Evolutionary conservation across 768 basidiomycete genomes (phyloP), one percentile per base, ranked within the genome.

Genomic region (Russula dissimulans): DNA sequence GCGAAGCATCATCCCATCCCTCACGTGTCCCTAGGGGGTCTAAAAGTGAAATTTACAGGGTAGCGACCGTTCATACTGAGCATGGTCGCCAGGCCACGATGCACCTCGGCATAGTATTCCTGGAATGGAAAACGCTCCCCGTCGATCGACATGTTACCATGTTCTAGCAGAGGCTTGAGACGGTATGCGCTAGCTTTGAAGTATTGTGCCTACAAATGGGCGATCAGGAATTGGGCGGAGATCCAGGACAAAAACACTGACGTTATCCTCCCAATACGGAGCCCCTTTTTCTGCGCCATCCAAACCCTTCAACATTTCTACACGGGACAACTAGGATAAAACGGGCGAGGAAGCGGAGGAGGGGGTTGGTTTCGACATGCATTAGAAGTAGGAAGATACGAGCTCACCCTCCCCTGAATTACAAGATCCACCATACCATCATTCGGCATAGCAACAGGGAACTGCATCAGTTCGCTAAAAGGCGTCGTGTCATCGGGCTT

Each of bases 381-480:
- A n/a, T 26, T 50, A 52, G 55, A 54, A 17, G 50, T 15, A 14
- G 48, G 51, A 47, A 56, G 6, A 38, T n/a, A 26, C 71, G 22
- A 46, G 17, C 81, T 41, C 67, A 88, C 91, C 59, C 76, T 64
- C 56, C 81, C 79, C 75, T 91, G 84, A 42, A 80, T 76, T 45
- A 80, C 78, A 45, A 93, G 70, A 66, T 92, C 91, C 54, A 93
- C 83, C 34, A 84, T 70, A 0, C 90, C 89, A 67, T 94, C 89
- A 60, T 87, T 81, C 0, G 89, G 87, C 52, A 86, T 69, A 22
- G 89, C 89, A 4, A 89, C 84, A 0, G 90, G 92, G 68, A 92
- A 94, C 29, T 89, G 83, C 85, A 92, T 86, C 41, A 87, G 77
- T 59, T 87, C 85, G 17, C 86, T 86, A 29, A 15, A 60, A 14